Base-by-base conservation (phyloP, 495 filamentous ascomycete genomes). In the Letharia lupina region DNA sequence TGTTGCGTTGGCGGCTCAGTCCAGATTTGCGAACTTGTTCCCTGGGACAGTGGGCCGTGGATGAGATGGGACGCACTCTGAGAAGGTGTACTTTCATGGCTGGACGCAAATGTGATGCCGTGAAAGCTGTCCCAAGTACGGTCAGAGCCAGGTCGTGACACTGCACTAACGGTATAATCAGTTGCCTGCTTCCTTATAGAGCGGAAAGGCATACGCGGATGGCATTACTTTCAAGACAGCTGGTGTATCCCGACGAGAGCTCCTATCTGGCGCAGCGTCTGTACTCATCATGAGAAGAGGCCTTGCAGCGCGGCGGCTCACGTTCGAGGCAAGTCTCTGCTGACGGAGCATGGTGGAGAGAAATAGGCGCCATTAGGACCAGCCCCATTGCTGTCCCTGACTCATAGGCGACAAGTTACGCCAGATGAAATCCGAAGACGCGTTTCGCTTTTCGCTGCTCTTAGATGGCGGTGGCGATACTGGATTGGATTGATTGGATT, bases 51-150 rank as follows among this genome's bases (percentile, higher is more conserved):
- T 23, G 16, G 23, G 48, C 39, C 37, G 12, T 15, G 3, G 11
- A 37, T 45, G 39, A 12, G 44, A 47, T 35, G 6, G 28, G 28
- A 44, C 47, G 4, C 16, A 15, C 20, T 47, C 4, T 20, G 40
- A 57, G 13, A 20, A 12, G 52, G 4, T 37, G 50, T n/a, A 31
- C 28, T 58, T 10, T 44, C 28, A 8, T 45, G 31, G 1, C 6
- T 41, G 18, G 41, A 54, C 18, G 39, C 20, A n/a, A 65, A 65
- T 3, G 5, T 47, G 33, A 65, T 50, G 12, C 56, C 56, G 9
- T 60, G 63, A 45, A 28, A n/a, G 5, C 33, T 15, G 4, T 65
- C 60, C 63, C 63, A 65, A 5, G 63, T 48, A 58, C 56, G 56
- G 37, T 65, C 56, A 28, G 57, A 45, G 39, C 54, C 33, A 23